These are phyloP conservation scores for Boletellus emodensis DNA, from an alignment of 768 basidiomycete genomes.

Conservation along the genomic window DNA sequence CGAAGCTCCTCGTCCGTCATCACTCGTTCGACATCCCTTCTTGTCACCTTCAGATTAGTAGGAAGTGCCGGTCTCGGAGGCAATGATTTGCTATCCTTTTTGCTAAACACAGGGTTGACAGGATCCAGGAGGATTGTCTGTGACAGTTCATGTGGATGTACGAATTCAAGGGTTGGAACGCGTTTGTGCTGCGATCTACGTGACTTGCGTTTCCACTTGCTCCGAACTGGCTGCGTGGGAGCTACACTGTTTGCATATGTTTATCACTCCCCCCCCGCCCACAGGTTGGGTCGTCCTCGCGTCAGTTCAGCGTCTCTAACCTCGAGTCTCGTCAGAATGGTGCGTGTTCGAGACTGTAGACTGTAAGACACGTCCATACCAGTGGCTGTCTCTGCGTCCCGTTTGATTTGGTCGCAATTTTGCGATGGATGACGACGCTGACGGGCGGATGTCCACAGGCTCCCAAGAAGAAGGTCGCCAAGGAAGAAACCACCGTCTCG, in stretches of 20 bases:
- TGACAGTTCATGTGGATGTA: too few species aligned
- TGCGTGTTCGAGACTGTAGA: constrained; percentile 22
- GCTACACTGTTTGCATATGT: constrained; percentile 16
- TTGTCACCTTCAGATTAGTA: too few species aligned
- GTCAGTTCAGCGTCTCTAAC: constrained; percentile 19
- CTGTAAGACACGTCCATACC: background rate
- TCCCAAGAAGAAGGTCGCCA: constrained; percentile 79
- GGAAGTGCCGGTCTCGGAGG: too few species aligned
- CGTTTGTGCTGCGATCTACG: too few species aligned
- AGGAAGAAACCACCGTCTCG: constrained; percentile 80
- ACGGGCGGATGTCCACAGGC: constrained; percentile 60
- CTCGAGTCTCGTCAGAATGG: constrained; percentile 35
- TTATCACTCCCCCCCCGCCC: constrained; percentile 9
- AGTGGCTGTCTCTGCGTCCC: background rate
- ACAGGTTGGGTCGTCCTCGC: constrained; percentile 4
- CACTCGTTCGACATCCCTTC: too few species aligned
- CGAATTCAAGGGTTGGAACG: too few species aligned
- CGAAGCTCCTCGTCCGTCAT: too few species aligned
- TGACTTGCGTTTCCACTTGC: too few species aligned
- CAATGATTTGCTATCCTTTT: too few species aligned
- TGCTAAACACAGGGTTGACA: too few species aligned
- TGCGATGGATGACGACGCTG: constrained; percentile 50
- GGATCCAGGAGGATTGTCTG: too few species aligned
- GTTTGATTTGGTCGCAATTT: background rate
- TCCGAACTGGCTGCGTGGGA: too few species aligned